Percentiles rank a stretch among this genome's conserved stretches.
Evolutionary conservation across 78 protist genomes (phyloP).

Genomic region (Dictyostelium intermedium): DNA sequence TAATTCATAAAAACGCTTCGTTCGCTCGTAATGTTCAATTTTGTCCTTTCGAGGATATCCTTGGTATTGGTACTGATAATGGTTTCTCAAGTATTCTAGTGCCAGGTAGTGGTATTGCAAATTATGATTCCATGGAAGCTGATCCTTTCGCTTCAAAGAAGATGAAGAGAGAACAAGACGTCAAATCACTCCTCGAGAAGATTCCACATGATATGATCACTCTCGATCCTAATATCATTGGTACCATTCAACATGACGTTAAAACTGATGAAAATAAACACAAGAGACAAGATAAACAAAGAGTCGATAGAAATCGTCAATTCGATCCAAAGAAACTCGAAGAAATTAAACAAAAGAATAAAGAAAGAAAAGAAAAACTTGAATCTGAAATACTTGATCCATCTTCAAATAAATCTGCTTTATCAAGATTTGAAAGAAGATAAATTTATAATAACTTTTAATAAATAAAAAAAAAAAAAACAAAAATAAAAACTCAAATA

Average conservation of each 20-base stretch:
- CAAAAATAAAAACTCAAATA: not conserved
- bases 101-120: constrained; percentile 97
- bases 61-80: constrained; percentile 90
- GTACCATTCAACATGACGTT: constrained; percentile 40
- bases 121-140: constrained; percentile 95
- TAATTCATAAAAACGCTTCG: constrained; percentile 41
- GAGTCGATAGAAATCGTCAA: constrained; percentile 18
- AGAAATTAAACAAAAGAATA: not conserved
- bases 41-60: constrained; percentile 97
- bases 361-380: constrained; percentile 14
- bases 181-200: constrained; percentile 90
- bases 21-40: constrained; percentile 70
- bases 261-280: constrained; percentile 41
- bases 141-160: constrained; percentile 94
- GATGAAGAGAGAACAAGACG: constrained; percentile 89
- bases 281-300: not conserved
- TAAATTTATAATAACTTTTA: not conserved
- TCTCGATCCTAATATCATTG: constrained; percentile 56
- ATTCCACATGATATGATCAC: constrained; percentile 78
- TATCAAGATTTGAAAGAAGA: constrained; percentile 50
- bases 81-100: constrained; percentile 81
- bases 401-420: constrained; percentile 26
- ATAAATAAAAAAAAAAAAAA: not conserved
- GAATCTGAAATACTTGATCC: constrained; percentile 26
- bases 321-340: constrained; percentile 27